Evolutionary conservation across 495 filamentous ascomycete species (phyloP), one percentile per base, ranked within the genome.

Genomic region (Filosporella fistucella): DNA sequence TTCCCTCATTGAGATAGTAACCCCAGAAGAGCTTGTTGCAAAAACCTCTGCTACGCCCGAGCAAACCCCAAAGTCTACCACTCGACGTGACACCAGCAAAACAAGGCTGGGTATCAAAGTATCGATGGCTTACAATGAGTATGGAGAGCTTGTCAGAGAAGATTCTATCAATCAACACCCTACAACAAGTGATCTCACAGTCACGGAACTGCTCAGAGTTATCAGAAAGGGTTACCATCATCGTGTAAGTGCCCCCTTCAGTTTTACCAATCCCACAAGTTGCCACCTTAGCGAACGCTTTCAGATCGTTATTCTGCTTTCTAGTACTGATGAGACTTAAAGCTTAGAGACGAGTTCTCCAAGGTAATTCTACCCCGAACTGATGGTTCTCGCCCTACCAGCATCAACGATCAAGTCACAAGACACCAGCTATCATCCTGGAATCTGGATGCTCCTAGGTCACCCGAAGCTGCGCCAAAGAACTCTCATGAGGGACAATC

Each of bases 101-200:
- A 21, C 14, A 21, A 38, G 17, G 13, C 4, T 4, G 5, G 32
- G 13, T 10, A 13, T 48, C 22, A 42, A 40, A 12, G 37, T 47
- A 14, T 34, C n/a, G 13, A 51, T 61, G 41, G 47, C 28, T 11
- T 61, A 61, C 26, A 54, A 61, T 30, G 48, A 61, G 28, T 56
- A 56, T 40, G 55, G 58, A 21, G 44, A 58, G 14, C 40, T 61
- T 4, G 41, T 61, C 12, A 33, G 49, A 24, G 42, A 45, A 12
- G 17, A 42, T 1, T 29, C 41, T 13, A 20, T 53, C 22, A 11
- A 18, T 2, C 3, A 38, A 12, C 30, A 37, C 5, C 40, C n/a
- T 12, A 44, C 32, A 14, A n/a, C 57, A 8, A 23, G 42, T 2
- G 30, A 55, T 8, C 22, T 57, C 47, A 54, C 11, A 39, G 24